Base-by-base conservation (phyloP, 2,329 filamentous ascomycete genomes). In the Alternaria sp. region DNA sequence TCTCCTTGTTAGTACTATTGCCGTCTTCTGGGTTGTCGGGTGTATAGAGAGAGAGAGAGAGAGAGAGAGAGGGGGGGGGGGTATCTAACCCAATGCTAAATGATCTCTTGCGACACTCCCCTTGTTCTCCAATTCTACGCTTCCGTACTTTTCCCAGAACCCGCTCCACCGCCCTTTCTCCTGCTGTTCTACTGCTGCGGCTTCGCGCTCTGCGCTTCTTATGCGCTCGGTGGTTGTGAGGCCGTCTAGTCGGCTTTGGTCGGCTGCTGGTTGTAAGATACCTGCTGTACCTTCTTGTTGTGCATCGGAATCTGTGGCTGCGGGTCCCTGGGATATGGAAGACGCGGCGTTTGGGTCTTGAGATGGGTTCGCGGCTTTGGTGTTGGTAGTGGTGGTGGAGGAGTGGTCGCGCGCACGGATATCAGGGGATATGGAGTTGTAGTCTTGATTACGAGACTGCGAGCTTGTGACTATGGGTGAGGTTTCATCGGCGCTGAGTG, bases 41-140 rank as follows among this genome's bases (percentile, higher is more conserved):
- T 24, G 37, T 11, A 13, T 9, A 21, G n/a, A 37, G 13, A 34
- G 34, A 17, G 41, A 9, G 14, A 21, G 39, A 46, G 37, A 36
- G n/a, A 28, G 29, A 23, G 31, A 37, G 26, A 17, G 17, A 17
- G n/a, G n/a, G n/a, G n/a, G n/a, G n/a, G n/a, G n/a, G n/a, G n/a
- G n/a, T 37, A 13, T 29, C 57, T 33, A 78, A 93, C 90, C 90
- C 48, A 95, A 79, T 23, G 91, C 91, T 54, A 95, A 80, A 79
- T 95, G 91, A 77, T 95, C 91, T 70, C 91, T 82, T 10, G 91
- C 91, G 37, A 94, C 91, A 72, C 89, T 92, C 37, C 91, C 91
- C 77, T 92, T 94, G 72, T 95, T 95, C 77, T 95, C 91, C 60
- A 95, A 78, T 80, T 94, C 91, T 51, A 95, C 84, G 59, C 82